Evolutionary conservation across 176 grass and related monocot species (phyloP).

Genomic region (Avena eriantha): DNA sequence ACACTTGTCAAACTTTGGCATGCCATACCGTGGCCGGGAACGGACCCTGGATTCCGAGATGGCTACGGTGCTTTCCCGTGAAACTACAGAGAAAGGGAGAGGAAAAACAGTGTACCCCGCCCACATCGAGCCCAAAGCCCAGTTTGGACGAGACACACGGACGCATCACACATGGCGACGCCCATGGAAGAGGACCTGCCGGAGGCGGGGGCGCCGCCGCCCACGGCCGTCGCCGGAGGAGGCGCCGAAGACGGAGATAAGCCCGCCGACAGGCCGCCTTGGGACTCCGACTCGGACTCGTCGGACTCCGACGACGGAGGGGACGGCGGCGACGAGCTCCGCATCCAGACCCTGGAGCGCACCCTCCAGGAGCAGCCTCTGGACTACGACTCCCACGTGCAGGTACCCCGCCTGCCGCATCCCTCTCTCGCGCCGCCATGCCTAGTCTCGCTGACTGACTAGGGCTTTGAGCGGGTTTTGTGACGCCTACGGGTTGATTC

Average conservation of each 20-base stretch:
- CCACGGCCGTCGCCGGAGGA: not conserved
- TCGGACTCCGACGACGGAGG: conserved; percentile 53
- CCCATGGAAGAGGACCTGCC: conserved; percentile 52
- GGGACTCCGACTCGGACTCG: conserved; percentile 27
- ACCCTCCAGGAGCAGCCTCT: conserved; percentile 66
- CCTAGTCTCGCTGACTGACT: not conserved
- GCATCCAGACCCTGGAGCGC: conserved; percentile 75
- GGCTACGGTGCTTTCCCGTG: not conserved
- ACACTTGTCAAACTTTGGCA: too few relatives aligned
- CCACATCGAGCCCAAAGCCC: conserved; percentile 16
- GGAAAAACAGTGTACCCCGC: not conserved
- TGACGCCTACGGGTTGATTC: not conserved
- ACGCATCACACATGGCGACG: conserved; percentile 49
- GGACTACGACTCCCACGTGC: conserved; percentile 72
- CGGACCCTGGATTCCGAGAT: not conserved
- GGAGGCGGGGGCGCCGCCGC: conserved; percentile 30
- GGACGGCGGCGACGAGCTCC: conserved; percentile 62
- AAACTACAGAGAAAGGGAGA: not conserved
- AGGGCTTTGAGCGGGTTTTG: conserved; percentile 45
- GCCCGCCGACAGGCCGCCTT: not conserved
- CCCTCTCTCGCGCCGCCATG: not conserved
- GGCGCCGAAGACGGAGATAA: conserved; percentile 49
- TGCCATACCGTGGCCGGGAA: too few relatives aligned
- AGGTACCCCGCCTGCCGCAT: conserved; percentile 52
- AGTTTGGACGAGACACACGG: not conserved